Base-by-base conservation (phyloP, 805 yeast species). In the Soucietia sequanensis region DNA sequence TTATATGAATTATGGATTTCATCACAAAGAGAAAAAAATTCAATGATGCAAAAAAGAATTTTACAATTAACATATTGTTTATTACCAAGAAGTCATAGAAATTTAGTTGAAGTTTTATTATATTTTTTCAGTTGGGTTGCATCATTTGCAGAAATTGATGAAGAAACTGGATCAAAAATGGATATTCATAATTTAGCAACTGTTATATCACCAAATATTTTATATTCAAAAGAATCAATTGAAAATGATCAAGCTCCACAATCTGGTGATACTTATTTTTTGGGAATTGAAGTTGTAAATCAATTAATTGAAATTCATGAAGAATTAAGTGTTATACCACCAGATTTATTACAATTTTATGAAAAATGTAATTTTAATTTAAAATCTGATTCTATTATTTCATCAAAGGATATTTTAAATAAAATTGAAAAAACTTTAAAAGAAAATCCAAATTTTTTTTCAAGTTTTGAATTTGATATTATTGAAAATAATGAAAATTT, bases 111-210 rank as follows among this genome's bases (percentile, higher is more conserved):
- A 55, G 96, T 90, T 2, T 63, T 93, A 27, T 68, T 90, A 21
- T 80, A 82, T 39, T 93, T 93, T 58, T 76, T 93, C 54, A 82
- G 81, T 58, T 93, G 98, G 98, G 91, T 90, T 2, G 88, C 98
- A 0, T 86, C 98, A 2, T 93, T 93, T 63, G 85, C 97, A 1
- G 90, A 87, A 47, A 78, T 90, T 42, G 97, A 89, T 52, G 95
- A 88, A 48, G 90, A 85, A 46, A 77, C 80, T 15, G 75, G 75
- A 0, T 88, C 97, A 3, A 93, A 91, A 64, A 93, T 93, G 99
- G 97, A 91, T 56, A 78, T 85, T 22, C 95, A 89, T 55, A 93
- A 93, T 57, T 70, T 93, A 43, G 95, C 99, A 2, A 93, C 98
- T 0, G 99, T 93, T 2, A 73, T 93, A 32, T 85, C 97, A 0